Percentiles rank a stretch among this genome's conserved stretches.
These are phyloP conservation scores for Monilinia fructicola DNA, from an alignment of 2,329 filamentous ascomycete genomes.

Conservation along the genomic window DNA sequence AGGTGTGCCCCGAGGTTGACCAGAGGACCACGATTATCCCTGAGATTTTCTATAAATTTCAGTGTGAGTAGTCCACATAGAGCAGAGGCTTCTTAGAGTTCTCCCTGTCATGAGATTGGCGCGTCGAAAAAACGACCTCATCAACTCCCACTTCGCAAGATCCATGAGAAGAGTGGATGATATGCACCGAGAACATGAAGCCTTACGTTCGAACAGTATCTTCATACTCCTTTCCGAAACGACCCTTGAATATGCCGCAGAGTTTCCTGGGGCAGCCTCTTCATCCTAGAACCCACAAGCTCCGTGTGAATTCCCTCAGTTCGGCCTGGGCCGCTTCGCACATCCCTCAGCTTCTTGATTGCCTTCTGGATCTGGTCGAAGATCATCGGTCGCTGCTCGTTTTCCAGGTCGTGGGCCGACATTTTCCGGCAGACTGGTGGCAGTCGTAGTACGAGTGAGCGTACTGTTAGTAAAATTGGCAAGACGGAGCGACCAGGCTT, in stretches of 20 bases:
- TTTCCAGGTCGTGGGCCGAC: not conserved
- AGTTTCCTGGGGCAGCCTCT: not conserved
- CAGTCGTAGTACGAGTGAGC: no score
- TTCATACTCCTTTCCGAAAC: not conserved
- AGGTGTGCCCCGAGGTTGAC: not conserved
- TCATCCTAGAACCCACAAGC: not conserved
- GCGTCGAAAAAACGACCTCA: no score
- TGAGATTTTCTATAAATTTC: no score
- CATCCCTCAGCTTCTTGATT: not conserved
- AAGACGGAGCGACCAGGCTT: not conserved
- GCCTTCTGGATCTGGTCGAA: no score
- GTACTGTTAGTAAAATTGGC: not conserved
- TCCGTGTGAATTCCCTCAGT: not conserved
- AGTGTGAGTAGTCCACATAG: no score
- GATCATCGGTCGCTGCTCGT: not conserved
- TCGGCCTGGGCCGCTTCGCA: not conserved
- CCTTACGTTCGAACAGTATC: not conserved
- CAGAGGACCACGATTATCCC: no score
- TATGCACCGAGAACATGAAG: not conserved
- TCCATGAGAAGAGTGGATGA: not conserved
- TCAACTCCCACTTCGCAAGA: not conserved
- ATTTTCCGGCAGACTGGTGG: not conserved
- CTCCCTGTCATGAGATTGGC: not conserved
- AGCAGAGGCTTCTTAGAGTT: no score
- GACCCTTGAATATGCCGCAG: not conserved